Evolutionary conservation across 768 basidiomycete genomes (phyloP), one percentile per base, ranked within the genome.

Genomic region (Phylloporus sp.): DNA sequence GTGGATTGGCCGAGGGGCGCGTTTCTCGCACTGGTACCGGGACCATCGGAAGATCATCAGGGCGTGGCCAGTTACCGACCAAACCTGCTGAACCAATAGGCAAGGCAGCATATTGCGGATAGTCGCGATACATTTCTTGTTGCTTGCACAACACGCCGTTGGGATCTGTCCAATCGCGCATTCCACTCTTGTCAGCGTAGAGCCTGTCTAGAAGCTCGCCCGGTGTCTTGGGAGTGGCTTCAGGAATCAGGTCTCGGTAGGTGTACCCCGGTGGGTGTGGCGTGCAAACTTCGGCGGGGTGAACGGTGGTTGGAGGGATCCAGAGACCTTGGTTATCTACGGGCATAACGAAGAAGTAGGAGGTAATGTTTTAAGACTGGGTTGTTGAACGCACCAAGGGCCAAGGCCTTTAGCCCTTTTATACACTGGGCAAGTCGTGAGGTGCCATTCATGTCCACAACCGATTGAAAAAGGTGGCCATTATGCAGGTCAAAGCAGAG

Each of bases 311-410:
- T 1, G 55, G 56, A 6, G 29, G 22, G 8, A 12, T 2, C 59
- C 44, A 58, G 20, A 18, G 12, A 34, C 34, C 38, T 0, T 10
- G 18, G 0, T 6, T 10, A 23, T 55, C 28, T 10, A 28, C 15
- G 23, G 44, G 31, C 60, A 60, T 62, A 1, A 31, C 22, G 12
- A 16, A 12, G 39, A 38, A 32, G 13, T 16, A 36, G 45, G 20
- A 3, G 16, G 8, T 0, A 6, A 26, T n/a, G 34, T 11, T 16
- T 22, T 3, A 41, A 34, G n/a, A 36, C 20, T n/a, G n/a, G n/a
- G 35, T 36, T 5, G 15, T 16, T n/a, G 32, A 36, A 22, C 15
- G 7, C 18, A 16, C 35, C 8, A 9, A 36, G 7, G 35, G n/a
- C 7, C 8, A 36, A 1, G 18, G 20, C n/a, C 6, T 36, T 20